These are phyloP conservation scores for Citrus australasica DNA, from an alignment of 345 rosid species.

Conservation along the genomic window DNA sequence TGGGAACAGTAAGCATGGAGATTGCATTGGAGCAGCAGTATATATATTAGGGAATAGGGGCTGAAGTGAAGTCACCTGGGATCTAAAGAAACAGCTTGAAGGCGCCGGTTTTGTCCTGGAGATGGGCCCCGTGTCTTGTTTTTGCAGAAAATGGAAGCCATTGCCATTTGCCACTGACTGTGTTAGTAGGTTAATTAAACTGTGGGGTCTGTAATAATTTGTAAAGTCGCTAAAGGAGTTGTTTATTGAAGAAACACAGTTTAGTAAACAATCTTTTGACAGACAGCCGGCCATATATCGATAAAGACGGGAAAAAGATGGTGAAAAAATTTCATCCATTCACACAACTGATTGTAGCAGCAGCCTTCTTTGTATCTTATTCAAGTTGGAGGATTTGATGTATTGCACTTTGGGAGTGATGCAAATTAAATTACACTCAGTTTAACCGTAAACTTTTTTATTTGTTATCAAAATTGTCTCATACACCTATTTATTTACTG, in stretches of 20 bases:
- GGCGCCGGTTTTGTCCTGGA: background rate
- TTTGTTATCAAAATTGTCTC: too few species aligned
- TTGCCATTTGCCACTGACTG: background rate
- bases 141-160: background rate
- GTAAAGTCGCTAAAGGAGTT: background rate
- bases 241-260: background rate
- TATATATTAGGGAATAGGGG: background rate
- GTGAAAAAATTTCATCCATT: too few species aligned
- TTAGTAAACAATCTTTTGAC: background rate
- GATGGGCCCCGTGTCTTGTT: background rate
- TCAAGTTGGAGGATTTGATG: background rate
- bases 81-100: background rate
- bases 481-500: too few species aligned
- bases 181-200: background rate
- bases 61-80: conserved; percentile 2
- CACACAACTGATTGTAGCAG: background rate
- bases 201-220: background rate
- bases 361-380: too few species aligned
- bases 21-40: background rate
- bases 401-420: background rate
- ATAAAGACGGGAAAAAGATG: too few species aligned
- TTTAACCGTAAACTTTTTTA: too few species aligned
- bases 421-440: background rate
- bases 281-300: background rate
- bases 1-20: background rate